phyloP scores from a whole-genome alignment of 495 filamentous ascomycete species.

The Annulohypoxylon nitens region DNA sequence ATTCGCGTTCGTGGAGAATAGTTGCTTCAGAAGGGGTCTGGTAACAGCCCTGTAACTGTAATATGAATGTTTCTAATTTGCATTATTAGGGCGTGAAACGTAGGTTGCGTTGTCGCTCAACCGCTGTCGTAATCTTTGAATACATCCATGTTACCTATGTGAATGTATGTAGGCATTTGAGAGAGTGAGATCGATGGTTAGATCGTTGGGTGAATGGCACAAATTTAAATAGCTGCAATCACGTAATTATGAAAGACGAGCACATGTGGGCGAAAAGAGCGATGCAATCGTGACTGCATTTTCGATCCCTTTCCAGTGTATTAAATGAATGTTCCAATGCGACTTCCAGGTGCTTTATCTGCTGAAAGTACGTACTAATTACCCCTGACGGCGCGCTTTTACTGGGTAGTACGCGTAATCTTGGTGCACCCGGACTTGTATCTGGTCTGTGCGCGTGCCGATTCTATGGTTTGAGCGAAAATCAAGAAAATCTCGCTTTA shows the following conservation, averaged over 20 bases:
- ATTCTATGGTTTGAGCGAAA: background rate
- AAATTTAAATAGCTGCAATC: background rate
- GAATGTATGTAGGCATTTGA: background rate
- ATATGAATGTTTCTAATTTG: background rate
- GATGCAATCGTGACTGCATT: slow-evolving; percentile 1
- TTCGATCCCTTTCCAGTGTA: background rate
- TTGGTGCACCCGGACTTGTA: slow-evolving; percentile 1
- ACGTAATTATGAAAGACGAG: slow-evolving; percentile 6
- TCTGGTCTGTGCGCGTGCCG: slow-evolving; percentile 7
- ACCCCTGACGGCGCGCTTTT: slow-evolving; percentile 19
- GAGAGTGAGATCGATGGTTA: background rate
- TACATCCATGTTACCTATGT: background rate
- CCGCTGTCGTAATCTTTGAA: background rate
- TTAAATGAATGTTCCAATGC: background rate
- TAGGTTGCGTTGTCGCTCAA: background rate
- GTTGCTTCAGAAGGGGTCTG: background rate
- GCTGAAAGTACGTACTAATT: background rate
- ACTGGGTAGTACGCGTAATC: slow-evolving; percentile 29
- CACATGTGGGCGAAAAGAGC: background rate
- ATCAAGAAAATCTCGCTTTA: slow-evolving; percentile 13
- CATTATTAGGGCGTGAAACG: background rate
- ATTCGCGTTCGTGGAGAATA: too few species aligned
- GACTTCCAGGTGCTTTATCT: background rate
- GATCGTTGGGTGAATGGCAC: background rate
- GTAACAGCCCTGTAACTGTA: background rate